Conservation (phyloP, 768 basidiomycete species). For the Rhizopogon vesiculosus region DNA sequence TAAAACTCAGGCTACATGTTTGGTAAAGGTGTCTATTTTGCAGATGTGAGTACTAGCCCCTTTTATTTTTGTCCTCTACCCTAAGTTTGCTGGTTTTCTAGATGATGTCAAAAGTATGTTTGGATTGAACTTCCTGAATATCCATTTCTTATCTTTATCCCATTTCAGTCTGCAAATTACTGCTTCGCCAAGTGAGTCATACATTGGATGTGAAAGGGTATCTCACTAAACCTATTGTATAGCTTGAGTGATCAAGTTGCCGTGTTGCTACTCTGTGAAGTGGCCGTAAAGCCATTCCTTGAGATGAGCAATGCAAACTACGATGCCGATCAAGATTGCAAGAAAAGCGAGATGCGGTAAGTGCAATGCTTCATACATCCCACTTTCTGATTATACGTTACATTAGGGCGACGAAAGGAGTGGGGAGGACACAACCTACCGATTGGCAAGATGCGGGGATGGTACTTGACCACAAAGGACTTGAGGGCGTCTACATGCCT, state of each 20-base stretch:
- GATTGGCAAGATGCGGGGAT: slow-evolving; percentile 58
- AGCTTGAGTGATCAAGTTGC: slow-evolving; percentile 49
- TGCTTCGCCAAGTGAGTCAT: slow-evolving; percentile 43
- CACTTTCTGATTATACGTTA: background rate
- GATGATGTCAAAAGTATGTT: slow-evolving; percentile 60
- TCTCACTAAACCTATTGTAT: slow-evolving; percentile 5
- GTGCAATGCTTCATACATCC: slow-evolving; percentile 9
- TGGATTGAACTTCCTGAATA: background rate
- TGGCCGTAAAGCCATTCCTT: slow-evolving; percentile 51
- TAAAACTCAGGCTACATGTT: slow-evolving; percentile 47
- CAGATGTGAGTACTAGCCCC: slow-evolving; percentile 38
- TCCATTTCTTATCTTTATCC: background rate
- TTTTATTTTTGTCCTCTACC: background rate
- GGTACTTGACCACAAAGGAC: slow-evolving; percentile 41
- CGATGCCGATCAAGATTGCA: slow-evolving; percentile 46
- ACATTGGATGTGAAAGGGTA: background rate
- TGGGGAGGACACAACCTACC: slow-evolving; percentile 46
- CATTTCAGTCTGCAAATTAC: slow-evolving; percentile 47
- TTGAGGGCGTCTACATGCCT: slow-evolving; percentile 58
- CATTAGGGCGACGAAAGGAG: slow-evolving; percentile 47
- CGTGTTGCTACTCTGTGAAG: slow-evolving; percentile 57
- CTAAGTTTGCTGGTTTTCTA: slow-evolving; percentile 12
- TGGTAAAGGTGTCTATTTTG: slow-evolving; percentile 64
- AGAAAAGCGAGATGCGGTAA: slow-evolving; percentile 33
- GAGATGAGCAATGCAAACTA: slow-evolving; percentile 44